Base-by-base conservation (phyloP, 352 stramenopile species). In the Ophiocytium majus region DNA sequence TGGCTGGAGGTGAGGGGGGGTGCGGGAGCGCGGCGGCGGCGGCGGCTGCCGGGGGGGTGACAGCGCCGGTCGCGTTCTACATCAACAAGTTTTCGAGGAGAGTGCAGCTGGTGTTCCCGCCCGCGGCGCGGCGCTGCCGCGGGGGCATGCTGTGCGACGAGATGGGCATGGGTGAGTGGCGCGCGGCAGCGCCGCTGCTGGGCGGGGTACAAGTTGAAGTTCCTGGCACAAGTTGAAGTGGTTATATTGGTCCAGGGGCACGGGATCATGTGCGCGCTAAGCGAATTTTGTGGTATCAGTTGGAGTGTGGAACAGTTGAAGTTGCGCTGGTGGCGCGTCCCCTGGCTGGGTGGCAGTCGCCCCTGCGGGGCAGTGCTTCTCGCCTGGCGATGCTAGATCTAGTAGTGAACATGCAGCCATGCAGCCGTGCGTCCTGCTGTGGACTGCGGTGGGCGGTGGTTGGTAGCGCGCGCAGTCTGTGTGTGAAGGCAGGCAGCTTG, bases 121-220 rank as follows among this genome's bases (percentile, higher is more conserved):
- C 79, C 0, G 83, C 83, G n/a, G 82, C 83, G 74, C 79, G 79
- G 63, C 63, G 79, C 66, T 87, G 83, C 32, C 33, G 74, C 10
- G 83, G 83, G 23, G 83, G 83, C 23, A 87, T 87, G 17, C 43
- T 87, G 32, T 63, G 63, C 43, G 83, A 87, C 76, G 83, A 87
- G 79, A 85, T 87, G 80, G 79, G 83, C 33, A 83, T 86, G 79
- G 83, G 76, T 33, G 79, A 86, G 76, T 66, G 79, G 50, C 79
- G 57, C 35, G 32, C 9, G 50, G 35, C 34, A 35, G 0, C 0
- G 49, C 17, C 1, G 9, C 1, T 19, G 79, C 0, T 80, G 14
- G 36, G 10, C n/a, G 14, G 10, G 19, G 5, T 10, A 5, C 5
- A 17, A 5, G 10, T 5, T 76, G 64, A 34, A 76, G 64, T 17